Evolutionary conservation across 345 rosid species (phyloP).

Genomic region (Acer saccharum): DNA sequence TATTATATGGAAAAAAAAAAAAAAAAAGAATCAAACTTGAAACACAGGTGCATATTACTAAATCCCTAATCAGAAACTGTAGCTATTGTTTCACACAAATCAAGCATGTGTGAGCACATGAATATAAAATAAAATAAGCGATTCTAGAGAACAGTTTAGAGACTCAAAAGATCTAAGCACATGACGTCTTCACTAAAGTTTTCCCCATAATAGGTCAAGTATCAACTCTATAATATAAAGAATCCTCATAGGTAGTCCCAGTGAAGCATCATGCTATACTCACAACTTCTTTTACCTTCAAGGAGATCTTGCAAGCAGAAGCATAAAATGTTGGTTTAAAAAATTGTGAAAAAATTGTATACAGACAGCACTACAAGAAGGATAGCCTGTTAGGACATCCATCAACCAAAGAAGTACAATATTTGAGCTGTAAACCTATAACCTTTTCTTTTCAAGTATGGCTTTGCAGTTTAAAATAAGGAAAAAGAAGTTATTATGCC

Average conservation of each 20-base stretch:
- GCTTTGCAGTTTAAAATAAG: not conserved
- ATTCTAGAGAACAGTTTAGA: conserved; percentile 3
- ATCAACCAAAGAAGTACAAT: not conserved
- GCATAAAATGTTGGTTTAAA: not conserved
- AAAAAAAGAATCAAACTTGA: not conserved
- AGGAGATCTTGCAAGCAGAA: conserved; percentile 5
- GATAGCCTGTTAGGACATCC: not conserved
- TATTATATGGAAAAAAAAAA: not conserved
- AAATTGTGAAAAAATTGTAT: not conserved
- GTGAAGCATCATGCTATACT: not conserved
- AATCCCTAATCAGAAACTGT: not conserved
- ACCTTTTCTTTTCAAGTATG: not conserved
- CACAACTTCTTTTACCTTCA: not conserved
- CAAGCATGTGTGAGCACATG: not conserved
- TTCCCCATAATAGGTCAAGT: not conserved
- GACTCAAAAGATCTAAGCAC: not conserved
- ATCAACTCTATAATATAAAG: not conserved
- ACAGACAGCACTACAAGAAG: not conserved
- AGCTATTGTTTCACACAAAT: not conserved
- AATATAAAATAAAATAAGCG: not conserved
- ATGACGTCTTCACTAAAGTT: not conserved
- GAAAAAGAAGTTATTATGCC: not conserved
- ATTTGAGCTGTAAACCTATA: not conserved
- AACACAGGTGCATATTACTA: not conserved
- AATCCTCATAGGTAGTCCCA: not conserved